Percentiles rank a stretch among this genome's conserved stretches.
These are phyloP conservation scores for Sonneratia alba DNA, from an alignment of 345 rosid species.

Conservation along the genomic window DNA sequence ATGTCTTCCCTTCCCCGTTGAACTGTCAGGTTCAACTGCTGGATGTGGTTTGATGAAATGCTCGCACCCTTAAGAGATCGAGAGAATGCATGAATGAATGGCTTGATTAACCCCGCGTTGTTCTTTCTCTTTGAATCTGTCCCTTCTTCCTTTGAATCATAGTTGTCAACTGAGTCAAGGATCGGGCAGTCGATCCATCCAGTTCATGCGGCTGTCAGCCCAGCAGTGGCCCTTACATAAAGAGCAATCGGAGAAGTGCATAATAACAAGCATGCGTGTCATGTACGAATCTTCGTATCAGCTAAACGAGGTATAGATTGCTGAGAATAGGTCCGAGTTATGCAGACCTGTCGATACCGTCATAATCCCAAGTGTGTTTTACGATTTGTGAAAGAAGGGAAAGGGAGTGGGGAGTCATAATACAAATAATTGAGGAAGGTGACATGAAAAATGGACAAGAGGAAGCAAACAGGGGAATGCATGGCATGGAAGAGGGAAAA, in stretches of 20 bases:
- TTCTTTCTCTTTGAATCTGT: background rate
- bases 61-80: background rate
- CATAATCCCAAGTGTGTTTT: too few species aligned
- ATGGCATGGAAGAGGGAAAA: background rate
- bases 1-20: background rate
- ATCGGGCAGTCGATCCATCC: too few species aligned
- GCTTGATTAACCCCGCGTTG: background rate
- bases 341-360: too few species aligned
- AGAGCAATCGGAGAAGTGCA: too few species aligned
- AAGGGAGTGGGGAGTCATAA: background rate
- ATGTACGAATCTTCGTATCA: too few species aligned
- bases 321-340: too few species aligned
- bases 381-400: background rate
- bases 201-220: too few species aligned
- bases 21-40: background rate
- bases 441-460: conserved; percentile 1
- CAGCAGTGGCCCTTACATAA: too few species aligned
- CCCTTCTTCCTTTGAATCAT: background rate
- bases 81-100: background rate
- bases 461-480: background rate
- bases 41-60: background rate
- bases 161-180: too few species aligned
- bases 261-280: too few species aligned
- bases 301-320: too few species aligned
- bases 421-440: background rate